Evolutionary conservation across 1,284 basidiomycete species (phyloP).

Genomic region (Apiotrichum laibachii): DNA sequence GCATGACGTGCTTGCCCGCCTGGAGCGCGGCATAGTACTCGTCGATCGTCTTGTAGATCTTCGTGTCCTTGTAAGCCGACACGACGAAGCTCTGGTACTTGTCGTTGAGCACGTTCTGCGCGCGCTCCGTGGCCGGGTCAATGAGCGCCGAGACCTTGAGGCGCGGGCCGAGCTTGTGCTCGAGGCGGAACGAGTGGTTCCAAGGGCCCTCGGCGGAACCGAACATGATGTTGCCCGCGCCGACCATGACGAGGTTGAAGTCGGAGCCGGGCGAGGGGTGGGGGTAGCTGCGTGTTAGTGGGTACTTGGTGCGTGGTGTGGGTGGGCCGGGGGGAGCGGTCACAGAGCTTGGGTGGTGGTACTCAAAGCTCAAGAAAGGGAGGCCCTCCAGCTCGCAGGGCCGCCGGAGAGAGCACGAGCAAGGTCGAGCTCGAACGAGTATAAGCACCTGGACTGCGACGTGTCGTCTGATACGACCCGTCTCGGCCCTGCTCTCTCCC

Average conservation of each 20-base stretch:
- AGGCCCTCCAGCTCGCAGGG: no score
- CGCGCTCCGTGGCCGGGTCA: constrained; percentile 83
- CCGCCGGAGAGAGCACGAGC: no score
- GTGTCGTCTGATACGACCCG: no score
- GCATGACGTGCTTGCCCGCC: constrained; percentile 47
- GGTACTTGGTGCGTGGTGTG: no score
- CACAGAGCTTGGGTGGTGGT: no score
- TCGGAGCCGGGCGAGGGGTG: constrained; percentile 57
- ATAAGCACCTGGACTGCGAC: no score
- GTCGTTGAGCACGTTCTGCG: constrained; percentile 73
- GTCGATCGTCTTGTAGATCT: constrained; percentile 81
- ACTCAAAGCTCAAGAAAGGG: no score
- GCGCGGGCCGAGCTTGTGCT: constrained; percentile 91
- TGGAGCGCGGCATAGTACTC: constrained; percentile 73
- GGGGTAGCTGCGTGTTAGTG: constrained; percentile 48
- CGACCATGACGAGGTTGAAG: constrained; percentile 88
- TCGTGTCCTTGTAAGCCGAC: constrained; percentile 87
- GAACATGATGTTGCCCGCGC: constrained; percentile 93
- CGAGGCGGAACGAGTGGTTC: constrained; percentile 85
- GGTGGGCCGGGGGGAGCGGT: no score
- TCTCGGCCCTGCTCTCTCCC: no score
- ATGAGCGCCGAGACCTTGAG: constrained; percentile 94
- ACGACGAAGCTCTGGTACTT: constrained; percentile 94
- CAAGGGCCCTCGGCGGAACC: constrained; percentile 72
- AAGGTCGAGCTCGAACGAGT: no score